These are phyloP conservation scores for Alternaria longipes DNA, from an alignment of 2,329 filamentous ascomycete species.

Conservation along the genomic window DNA sequence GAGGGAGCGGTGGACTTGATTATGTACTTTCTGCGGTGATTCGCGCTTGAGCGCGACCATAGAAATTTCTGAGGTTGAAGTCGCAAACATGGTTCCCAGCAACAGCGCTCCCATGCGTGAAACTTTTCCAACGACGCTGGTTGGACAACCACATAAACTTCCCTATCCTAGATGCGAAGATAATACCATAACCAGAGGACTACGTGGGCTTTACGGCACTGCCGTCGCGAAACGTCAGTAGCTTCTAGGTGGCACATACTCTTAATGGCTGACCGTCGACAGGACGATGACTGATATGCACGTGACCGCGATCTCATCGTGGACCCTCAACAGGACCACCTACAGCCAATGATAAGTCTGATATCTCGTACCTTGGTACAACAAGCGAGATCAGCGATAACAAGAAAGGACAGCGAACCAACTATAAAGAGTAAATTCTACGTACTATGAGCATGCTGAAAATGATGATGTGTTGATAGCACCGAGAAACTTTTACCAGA, in stretches of 20 bases:
- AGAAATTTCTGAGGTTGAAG: no score
- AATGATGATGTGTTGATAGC: background rate
- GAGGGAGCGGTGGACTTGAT: no score
- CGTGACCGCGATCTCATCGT: background rate
- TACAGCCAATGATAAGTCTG: background rate
- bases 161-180: background rate
- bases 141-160: background rate
- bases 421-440: background rate
- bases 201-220: background rate
- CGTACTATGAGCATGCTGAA: background rate
- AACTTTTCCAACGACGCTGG: background rate
- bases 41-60: fast-evolving
- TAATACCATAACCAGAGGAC: background rate
- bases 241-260: background rate
- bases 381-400: background rate
- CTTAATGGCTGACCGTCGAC: background rate
- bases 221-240: background rate
- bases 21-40: no score
- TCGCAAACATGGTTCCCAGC: background rate
- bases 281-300: background rate
- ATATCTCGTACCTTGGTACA: background rate
- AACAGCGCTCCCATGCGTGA: no score
- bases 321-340: background rate
- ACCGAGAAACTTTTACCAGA: background rate
- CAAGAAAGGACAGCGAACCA: background rate